These are phyloP conservation scores for Hymenoscyphus infarciens DNA, from an alignment of 2,329 filamentous ascomycete species.

Conservation along the genomic window DNA sequence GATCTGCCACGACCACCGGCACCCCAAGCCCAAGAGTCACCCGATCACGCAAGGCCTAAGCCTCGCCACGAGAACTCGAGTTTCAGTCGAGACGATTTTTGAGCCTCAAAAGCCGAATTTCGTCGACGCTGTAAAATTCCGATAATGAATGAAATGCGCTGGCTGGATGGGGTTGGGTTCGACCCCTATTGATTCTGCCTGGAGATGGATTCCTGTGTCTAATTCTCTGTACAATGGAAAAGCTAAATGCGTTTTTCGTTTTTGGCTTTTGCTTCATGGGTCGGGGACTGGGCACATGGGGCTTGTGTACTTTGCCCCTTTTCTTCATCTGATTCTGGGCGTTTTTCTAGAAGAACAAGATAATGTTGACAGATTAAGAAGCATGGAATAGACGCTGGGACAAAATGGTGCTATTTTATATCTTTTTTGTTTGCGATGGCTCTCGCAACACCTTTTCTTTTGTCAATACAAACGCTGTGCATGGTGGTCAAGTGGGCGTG, in stretches of 20 bases:
- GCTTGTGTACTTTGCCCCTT: background rate
- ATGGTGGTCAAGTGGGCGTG: background rate
- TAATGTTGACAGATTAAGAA: background rate
- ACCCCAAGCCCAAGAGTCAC: constrained; percentile 29
- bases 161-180: background rate
- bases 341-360: constrained; percentile 1
- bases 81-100: background rate
- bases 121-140: background rate
- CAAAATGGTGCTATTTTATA: background rate
- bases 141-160: constrained; percentile 6
- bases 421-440: background rate
- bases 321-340: background rate
- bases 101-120: background rate
- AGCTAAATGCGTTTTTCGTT: background rate
- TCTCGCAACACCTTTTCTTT: background rate
- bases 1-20: constrained; percentile 40
- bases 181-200: background rate
- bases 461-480: background rate
- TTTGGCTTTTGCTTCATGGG: background rate
- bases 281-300: background rate
- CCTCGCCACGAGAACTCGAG: background rate
- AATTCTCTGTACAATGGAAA: constrained; percentile 9
- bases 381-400: background rate
- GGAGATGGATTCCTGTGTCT: background rate
- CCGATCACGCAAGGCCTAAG: constrained; percentile 37